A percentile compares a stretch with the other conserved stretches of the same genome.
Evolutionary conservation across 1,284 basidiomycete genomes (phyloP).

Genomic region (Apiotrichum gracile): DNA sequence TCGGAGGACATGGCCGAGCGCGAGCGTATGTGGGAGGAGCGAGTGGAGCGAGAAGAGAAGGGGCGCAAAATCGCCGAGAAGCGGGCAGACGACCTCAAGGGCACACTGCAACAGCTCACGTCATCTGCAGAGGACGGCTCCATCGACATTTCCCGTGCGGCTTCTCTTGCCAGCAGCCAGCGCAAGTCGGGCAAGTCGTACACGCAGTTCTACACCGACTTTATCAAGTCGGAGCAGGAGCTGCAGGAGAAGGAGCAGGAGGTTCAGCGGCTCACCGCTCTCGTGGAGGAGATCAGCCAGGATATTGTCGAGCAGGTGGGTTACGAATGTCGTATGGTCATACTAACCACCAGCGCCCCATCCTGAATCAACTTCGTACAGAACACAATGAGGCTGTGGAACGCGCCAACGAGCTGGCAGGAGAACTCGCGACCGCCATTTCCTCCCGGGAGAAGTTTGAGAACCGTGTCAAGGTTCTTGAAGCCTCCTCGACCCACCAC

Average conservation of each 20-base stretch:
- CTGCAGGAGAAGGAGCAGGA: slow-evolving; percentile 69
- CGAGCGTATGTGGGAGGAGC: slow-evolving; percentile 45
- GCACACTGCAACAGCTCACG: slow-evolving; percentile 43
- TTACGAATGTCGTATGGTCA: background rate
- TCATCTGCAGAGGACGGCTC: slow-evolving; percentile 26
- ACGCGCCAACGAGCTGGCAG: slow-evolving; percentile 71
- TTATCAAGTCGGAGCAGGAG: slow-evolving; percentile 76
- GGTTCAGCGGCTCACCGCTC: slow-evolving; percentile 71
- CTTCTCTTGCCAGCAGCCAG: slow-evolving; percentile 71
- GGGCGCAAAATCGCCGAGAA: slow-evolving; percentile 46
- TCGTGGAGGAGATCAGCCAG: slow-evolving; percentile 50
- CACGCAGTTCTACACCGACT: slow-evolving; percentile 66
- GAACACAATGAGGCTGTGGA: slow-evolving; percentile 75
- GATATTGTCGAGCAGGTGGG: slow-evolving; percentile 84
- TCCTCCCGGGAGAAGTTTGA: slow-evolving; percentile 55
- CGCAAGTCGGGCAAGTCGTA: slow-evolving; percentile 57
- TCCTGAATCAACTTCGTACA: slow-evolving; percentile 73
- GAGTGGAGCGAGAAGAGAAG: slow-evolving; percentile 45
- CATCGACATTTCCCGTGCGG: slow-evolving; percentile 63
- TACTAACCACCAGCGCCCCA: slow-evolving; percentile 61
- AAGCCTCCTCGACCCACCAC: slow-evolving; percentile 60
- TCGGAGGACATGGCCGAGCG: slow-evolving; percentile 41
- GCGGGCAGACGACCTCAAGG: slow-evolving; percentile 44
- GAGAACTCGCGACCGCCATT: slow-evolving; percentile 64
- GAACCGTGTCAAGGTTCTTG: slow-evolving; percentile 46